Evolutionary conservation across 2,329 filamentous ascomycete species (phyloP), one percentile per base, ranked within the genome.

Genomic region (Pseudocercospora fuligena): DNA sequence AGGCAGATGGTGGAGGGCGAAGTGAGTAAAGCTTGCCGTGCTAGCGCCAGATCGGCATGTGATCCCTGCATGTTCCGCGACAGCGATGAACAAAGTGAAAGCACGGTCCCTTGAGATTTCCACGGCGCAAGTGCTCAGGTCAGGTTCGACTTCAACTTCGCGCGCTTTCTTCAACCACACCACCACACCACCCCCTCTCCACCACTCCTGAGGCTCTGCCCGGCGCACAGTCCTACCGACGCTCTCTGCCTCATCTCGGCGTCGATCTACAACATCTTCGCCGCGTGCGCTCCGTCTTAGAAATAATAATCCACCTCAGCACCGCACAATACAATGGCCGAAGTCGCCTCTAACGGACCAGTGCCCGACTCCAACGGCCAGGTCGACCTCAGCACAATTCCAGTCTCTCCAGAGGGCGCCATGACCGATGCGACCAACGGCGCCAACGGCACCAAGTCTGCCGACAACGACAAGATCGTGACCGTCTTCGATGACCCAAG

Each of bases 401-500:
- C 85, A 62, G 83, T 87, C 77, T 86, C 84, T 21, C 84, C 84
- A 51, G 78, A 82, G 47, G 80, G 78, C 69, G 81, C 75, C 71
- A 78, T 80, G 69, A 78, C 84, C 63, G 81, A 79, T 71, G 82
- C 84, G 65, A 75, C 74, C 63, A 83, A 84, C 68, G 80, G 82
- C 74, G 77, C 81, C 63, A 80, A 82, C 70, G 76, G 80, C 65
- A 76, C 78, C 36, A 74, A 76, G 63, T 73, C 69, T 27, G 64
- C 81, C 43, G 73, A 74, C 69, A 81, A 82, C 71, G 75, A 77
- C 69, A 90, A 94, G 78, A 85, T 91, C 60, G 86, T 97, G 76
- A 99, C 95, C 56, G 94, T 99, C 74, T 99, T 99, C 85, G 94
- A 99, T 80, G 93, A 98, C 83, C 91, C 95, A 75, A 92, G 97